Conservation (phyloP, 495 filamentous ascomycete species). For the Margaritispora aquatica region DNA sequence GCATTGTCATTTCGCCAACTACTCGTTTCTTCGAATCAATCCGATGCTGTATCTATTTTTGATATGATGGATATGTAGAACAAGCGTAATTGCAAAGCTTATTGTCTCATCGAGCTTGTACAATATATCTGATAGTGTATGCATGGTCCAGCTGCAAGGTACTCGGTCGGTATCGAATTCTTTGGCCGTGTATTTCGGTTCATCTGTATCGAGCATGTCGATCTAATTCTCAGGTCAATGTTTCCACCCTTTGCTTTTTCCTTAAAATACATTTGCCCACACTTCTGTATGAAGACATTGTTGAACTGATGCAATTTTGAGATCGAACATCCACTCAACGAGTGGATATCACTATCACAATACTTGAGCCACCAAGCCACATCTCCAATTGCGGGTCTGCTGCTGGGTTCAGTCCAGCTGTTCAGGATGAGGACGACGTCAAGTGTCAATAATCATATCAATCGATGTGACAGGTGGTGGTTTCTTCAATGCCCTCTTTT, state of each 20-base stretch:
- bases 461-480: not conserved
- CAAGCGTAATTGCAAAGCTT: too few species aligned
- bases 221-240: not conserved
- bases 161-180: not conserved
- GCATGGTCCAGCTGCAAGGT: not conserved
- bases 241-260: not conserved
- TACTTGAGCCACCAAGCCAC: not conserved
- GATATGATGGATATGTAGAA: too few species aligned
- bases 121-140: too few species aligned
- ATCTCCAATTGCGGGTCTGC: not conserved
- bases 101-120: too few species aligned
- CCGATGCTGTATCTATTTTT: too few species aligned
- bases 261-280: not conserved
- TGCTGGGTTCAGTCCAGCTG: not conserved
- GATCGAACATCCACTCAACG: not conserved
- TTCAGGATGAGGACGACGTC: not conserved
- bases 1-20: too few species aligned
- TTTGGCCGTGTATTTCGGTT: not conserved
- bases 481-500: not conserved
- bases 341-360: not conserved
- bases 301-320: not conserved
- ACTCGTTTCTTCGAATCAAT: too few species aligned
- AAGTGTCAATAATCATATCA: not conserved
- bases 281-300: too few species aligned
- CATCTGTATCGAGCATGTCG: not conserved